Conservation (phyloP, 139 green algal species). For the Micromonas pusilla region DNA sequence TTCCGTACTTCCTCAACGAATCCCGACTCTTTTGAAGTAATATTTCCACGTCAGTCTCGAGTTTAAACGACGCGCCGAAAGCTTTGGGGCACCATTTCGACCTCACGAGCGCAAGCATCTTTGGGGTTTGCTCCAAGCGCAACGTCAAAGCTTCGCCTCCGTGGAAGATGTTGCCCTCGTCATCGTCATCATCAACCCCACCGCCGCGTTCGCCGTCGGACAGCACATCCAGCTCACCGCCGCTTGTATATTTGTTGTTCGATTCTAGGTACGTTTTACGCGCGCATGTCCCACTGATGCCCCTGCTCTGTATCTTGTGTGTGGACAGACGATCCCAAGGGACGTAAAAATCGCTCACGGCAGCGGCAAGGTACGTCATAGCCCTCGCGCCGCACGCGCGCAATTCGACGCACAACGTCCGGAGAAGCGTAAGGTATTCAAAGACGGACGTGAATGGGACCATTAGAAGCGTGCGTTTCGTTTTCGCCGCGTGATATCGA, state of each 20-base stretch:
- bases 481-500: background rate
- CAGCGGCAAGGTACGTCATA: constrained; percentile 93
- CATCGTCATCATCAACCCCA: background rate
- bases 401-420: constrained; percentile 46
- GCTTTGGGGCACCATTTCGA: constrained; percentile 71
- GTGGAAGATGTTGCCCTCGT: background rate
- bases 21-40: constrained; percentile 52
- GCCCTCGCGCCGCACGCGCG: constrained; percentile 41
- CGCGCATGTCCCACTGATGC: too few species aligned
- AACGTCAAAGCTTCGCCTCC: constrained; percentile 52
- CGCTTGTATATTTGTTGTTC: too few species aligned
- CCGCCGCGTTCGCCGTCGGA: background rate
- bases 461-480: constrained; percentile 45
- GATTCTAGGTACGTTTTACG: too few species aligned
- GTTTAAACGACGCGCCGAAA: constrained; percentile 93
- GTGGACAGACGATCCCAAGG: constrained; percentile 74
- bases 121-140: constrained; percentile 64
- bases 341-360: constrained; percentile 95
- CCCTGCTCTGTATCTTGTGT: constrained; percentile 94
- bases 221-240: too few species aligned
- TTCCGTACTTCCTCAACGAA: constrained; percentile 59
- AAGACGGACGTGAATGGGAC: constrained; percentile 88
- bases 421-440: constrained; percentile 79
- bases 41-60: constrained; percentile 85
- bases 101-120: constrained; percentile 78